Conservation (phyloP, 2,329 filamentous ascomycete genomes). For the Aspergillus sp. region DNA sequence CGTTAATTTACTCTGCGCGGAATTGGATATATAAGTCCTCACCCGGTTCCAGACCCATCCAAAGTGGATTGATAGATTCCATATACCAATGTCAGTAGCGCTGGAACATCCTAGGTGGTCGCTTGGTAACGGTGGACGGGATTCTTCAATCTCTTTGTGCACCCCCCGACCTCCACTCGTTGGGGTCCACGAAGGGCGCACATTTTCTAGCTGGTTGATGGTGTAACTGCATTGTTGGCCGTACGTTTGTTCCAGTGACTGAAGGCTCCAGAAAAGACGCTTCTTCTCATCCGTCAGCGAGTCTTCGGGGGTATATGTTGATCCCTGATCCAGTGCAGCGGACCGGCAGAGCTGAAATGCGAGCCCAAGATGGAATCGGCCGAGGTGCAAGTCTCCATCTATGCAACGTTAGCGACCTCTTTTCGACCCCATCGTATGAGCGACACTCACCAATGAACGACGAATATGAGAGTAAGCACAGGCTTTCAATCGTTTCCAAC, state of each 20-base stretch:
- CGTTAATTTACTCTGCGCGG: conserved; percentile 47
- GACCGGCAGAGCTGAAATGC: conserved; percentile 53
- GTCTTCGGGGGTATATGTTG: conserved; percentile 38
- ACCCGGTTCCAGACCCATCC: conserved; percentile 53
- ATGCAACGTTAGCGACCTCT: background rate
- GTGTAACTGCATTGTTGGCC: conserved; percentile 48
- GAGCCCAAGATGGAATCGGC: conserved; percentile 52
- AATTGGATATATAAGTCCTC: conserved; percentile 48
- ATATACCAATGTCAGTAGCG: conserved; percentile 48
- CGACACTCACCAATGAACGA: conserved; percentile 47
- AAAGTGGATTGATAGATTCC: conserved; percentile 51
- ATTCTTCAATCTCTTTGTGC: conserved; percentile 28
- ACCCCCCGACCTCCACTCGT: conserved; percentile 12
- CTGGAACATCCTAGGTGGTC: conserved; percentile 46
- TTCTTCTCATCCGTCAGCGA: conserved; percentile 46
- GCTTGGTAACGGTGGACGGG: conserved; percentile 43
- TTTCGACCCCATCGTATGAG: too few species aligned
- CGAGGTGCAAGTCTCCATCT: conserved; percentile 52
- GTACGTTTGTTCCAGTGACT: conserved; percentile 52
- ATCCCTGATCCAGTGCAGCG: conserved; percentile 49
- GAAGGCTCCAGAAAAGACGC: conserved; percentile 53
- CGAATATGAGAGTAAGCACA: conserved; percentile 52
- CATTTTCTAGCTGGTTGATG: conserved; percentile 42
- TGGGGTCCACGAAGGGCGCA: conserved; percentile 36
- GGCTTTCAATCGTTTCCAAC: conserved; percentile 50